Evolutionary conservation across 73 alveolate genomes (phyloP).

Genomic region (Stentor coeruleus): DNA sequence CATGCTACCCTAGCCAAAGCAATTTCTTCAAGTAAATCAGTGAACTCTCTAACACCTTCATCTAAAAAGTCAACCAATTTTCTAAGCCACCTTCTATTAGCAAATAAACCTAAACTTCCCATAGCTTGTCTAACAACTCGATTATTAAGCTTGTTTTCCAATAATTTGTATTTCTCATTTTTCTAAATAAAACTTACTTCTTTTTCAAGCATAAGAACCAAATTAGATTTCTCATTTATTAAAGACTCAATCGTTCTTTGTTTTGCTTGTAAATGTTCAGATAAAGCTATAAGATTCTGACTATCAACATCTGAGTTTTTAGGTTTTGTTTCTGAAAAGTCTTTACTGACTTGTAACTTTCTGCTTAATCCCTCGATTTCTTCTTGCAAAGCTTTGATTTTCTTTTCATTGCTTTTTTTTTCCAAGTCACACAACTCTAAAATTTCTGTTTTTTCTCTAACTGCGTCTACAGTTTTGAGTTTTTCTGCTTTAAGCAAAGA

Average conservation of each 20-base stretch:
- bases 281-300: background rate
- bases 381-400: background rate
- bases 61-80: background rate
- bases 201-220: background rate
- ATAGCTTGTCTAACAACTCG: conserved; percentile 5
- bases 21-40: background rate
- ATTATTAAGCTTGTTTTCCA: background rate
- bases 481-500: conserved; percentile 9
- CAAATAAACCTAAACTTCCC: background rate
- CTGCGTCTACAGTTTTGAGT: conserved; percentile 13
- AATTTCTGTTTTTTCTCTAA: background rate
- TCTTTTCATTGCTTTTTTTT: background rate
- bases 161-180: background rate
- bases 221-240: background rate
- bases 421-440: background rate
- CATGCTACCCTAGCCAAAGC: background rate
- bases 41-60: conserved; percentile 9
- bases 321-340: background rate
- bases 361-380: background rate
- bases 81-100: background rate
- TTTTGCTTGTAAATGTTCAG: conserved; percentile 10
- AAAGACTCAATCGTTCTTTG: background rate
- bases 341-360: background rate
- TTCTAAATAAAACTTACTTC: background rate
- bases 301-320: background rate